These are phyloP conservation scores for Psilocybe azurescens DNA, from an alignment of 768 basidiomycete species.

Conservation along the genomic window DNA sequence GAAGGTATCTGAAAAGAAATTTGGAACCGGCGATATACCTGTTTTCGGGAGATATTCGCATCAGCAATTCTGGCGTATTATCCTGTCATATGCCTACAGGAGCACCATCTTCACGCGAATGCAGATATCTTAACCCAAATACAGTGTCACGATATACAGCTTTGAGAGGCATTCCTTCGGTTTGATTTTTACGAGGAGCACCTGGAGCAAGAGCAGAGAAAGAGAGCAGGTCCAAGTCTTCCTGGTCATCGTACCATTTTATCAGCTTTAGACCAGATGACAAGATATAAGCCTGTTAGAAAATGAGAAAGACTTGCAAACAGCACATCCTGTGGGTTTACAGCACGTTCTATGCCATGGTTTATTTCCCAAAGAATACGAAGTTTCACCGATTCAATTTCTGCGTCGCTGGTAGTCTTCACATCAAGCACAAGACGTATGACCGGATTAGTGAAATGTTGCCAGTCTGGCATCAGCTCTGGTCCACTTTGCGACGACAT, in stretches of 20 bases:
- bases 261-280: conserved; percentile 1
- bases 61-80: neutral
- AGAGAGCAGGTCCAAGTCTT: conserved; percentile 76
- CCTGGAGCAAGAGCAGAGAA: conserved; percentile 56
- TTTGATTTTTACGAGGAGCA: conserved; percentile 33
- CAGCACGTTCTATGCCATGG: conserved; percentile 37
- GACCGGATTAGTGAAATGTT: conserved; percentile 76
- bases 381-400: conserved; percentile 67
- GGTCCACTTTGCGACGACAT: conserved; percentile 24
- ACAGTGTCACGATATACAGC: conserved; percentile 77
- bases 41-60: neutral
- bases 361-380: conserved; percentile 69
- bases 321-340: conserved; percentile 59
- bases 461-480: conserved; percentile 61
- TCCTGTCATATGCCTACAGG: conserved; percentile 11
- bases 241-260: conserved; percentile 45
- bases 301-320: conserved; percentile 57
- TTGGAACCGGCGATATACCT: conserved; percentile 81
- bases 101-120: conserved; percentile 41
- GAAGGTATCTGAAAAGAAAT: conserved; percentile 62
- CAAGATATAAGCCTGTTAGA: neutral
- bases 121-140: conserved; percentile 78
- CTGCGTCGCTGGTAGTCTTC: conserved; percentile 51
- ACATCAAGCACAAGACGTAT: conserved; percentile 68
- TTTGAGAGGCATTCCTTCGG: conserved; percentile 74